Evolutionary conservation across 2,329 filamentous ascomycete species (phyloP).

Genomic region (Chaetomium sp.): DNA sequence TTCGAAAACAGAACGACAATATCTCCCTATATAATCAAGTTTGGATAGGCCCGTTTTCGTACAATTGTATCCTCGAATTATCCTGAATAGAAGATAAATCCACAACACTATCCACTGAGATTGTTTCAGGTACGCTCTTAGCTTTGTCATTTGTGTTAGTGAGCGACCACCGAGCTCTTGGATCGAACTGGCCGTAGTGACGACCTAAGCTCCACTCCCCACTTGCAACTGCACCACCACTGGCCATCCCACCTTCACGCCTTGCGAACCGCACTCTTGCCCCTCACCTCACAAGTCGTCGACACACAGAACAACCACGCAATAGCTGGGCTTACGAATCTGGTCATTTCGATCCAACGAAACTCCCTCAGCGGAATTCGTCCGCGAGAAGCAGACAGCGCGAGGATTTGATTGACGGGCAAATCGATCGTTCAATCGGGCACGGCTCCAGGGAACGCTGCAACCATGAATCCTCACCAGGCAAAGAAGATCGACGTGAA

Average conservation of each 20-base stretch:
- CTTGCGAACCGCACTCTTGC: slow-evolving; percentile 10
- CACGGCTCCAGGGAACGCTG: neutral
- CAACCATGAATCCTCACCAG: slow-evolving; percentile 87
- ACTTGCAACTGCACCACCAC: slow-evolving; percentile 10
- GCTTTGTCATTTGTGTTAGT: slow-evolving; percentile 2
- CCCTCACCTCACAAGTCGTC: slow-evolving; percentile 11
- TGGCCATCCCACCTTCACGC: slow-evolving; percentile 21
- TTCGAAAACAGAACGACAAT: neutral
- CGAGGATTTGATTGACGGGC: slow-evolving; percentile 4
- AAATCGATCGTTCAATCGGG: neutral
- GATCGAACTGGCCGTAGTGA: slow-evolving; percentile 11
- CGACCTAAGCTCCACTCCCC: slow-evolving; percentile 20
- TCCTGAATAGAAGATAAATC: neutral
- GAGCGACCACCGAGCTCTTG: neutral
- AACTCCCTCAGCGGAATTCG: neutral
- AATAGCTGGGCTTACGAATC: neutral
- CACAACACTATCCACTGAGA: neutral
- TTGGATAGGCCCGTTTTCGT: neutral
- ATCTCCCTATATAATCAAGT: neutral
- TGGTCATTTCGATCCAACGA: neutral
- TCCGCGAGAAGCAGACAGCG: neutral
- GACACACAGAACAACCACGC: neutral
- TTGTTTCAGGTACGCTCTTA: neutral
- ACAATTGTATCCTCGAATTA: neutral
- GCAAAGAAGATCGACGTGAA: slow-evolving; percentile 98